A percentile compares a stretch with the other conserved stretches of the same genome.
phyloP scores from a whole-genome alignment of 2,329 filamentous ascomycete species.

The Bimuria novae-zelandiae region DNA sequence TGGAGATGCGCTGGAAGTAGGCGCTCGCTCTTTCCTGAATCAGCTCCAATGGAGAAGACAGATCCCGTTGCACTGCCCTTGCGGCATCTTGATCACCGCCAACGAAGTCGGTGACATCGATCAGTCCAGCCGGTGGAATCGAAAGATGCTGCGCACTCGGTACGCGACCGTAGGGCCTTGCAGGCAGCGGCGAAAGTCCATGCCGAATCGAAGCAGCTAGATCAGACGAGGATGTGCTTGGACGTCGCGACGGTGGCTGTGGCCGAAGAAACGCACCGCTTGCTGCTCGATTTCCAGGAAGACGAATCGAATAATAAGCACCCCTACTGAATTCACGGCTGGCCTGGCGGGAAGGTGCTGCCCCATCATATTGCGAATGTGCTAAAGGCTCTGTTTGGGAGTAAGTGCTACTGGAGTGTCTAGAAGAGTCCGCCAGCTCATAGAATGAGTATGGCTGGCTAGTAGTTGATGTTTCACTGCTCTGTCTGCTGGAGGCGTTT shows the following conservation, averaged over 20 bases:
- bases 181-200: conserved; percentile 20
- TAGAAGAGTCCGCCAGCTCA: conserved; percentile 35
- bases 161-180: conserved; percentile 20
- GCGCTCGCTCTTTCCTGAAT: conserved; percentile 25
- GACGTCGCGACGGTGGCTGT: conserved; percentile 8
- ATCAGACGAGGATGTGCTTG: conserved; percentile 22
- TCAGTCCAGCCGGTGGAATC: conserved; percentile 13
- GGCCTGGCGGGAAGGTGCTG: conserved; percentile 18
- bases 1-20: conserved; percentile 15
- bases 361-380: conserved; percentile 29
- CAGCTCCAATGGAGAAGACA: conserved; percentile 34
- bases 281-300: conserved; percentile 16
- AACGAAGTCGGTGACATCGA: conserved; percentile 17
- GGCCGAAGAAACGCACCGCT: conserved; percentile 5
- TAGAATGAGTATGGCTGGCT: conserved; percentile 41
- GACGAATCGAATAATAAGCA: conserved; percentile 27
- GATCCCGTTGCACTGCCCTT: conserved; percentile 22
- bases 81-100: conserved; percentile 23
- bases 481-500: conserved; percentile 8
- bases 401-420: conserved; percentile 29
- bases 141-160: conserved; percentile 12
- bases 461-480: conserved; percentile 33
- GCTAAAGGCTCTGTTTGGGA: conserved; percentile 17
- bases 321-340: conserved; percentile 22
- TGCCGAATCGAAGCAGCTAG: conserved; percentile 11